Evolutionary conservation across 192 early-diverging fungal genomes (phyloP).

Genomic region (Coemansia sp.): DNA sequence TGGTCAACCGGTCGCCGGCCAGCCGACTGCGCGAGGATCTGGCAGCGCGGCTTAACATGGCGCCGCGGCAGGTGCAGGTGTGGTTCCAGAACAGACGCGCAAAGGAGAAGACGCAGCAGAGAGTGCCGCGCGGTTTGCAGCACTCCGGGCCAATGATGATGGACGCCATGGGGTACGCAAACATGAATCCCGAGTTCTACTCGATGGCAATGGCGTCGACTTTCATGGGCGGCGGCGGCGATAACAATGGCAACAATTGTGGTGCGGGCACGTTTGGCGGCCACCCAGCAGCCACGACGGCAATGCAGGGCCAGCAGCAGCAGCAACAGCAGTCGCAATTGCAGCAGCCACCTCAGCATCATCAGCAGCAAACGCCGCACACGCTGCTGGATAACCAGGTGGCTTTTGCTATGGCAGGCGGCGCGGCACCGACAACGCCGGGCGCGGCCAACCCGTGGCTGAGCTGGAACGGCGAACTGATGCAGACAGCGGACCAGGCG

Average conservation of each 20-base stretch:
- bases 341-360: background rate
- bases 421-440: constrained; percentile 9
- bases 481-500: background rate
- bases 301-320: background rate
- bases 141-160: constrained; percentile 22
- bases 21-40: constrained; percentile 61
- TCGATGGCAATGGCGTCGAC: constrained; percentile 33
- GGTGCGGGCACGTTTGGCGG: constrained; percentile 3
- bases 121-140: constrained; percentile 36
- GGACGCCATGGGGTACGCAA: constrained; percentile 29
- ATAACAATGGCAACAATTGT: background rate
- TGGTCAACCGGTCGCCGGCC: constrained; percentile 69
- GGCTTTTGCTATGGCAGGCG: constrained; percentile 22
- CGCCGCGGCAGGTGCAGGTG: constrained; percentile 71
- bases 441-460: constrained; percentile 28
- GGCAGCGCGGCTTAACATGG: constrained; percentile 67
- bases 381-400: constrained; percentile 17
- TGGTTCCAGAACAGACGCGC: constrained; percentile 90
- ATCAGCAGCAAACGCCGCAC: constrained; percentile 17
- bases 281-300: background rate
- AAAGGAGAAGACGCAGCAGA: constrained; percentile 64
- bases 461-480: constrained; percentile 20
- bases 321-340: background rate
- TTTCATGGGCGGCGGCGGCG: constrained; percentile 18
- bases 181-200: constrained; percentile 27